Evolutionary conservation across 176 grass and related monocot genomes (phyloP).

Genomic region (Triticum turgidum): DNA sequence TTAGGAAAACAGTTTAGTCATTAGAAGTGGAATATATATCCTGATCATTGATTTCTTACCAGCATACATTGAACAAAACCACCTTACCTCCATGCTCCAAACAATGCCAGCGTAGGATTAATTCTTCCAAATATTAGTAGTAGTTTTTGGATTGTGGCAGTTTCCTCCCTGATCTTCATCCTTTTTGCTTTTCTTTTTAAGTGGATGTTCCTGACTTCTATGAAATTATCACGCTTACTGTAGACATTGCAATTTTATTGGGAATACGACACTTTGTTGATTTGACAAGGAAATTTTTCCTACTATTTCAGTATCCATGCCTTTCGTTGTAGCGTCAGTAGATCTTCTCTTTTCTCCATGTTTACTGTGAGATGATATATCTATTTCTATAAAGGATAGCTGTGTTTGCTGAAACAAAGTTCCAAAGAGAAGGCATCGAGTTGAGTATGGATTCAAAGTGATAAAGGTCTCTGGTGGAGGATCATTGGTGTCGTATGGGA

Average conservation of each 20-base stretch:
- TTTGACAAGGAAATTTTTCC: neutral
- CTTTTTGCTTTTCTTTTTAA: neutral
- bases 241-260: neutral
- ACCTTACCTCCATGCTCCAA: neutral
- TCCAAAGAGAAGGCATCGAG: constrained; percentile 83
- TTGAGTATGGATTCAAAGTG: constrained; percentile 75
- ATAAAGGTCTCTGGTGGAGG: constrained; percentile 65
- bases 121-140: neutral
- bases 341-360: neutral
- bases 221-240: neutral
- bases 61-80: neutral
- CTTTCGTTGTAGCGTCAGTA: neutral
- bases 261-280: neutral
- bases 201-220: neutral
- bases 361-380: neutral
- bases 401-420: constrained; percentile 76
- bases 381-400: constrained; percentile 48
- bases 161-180: neutral
- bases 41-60: neutral
- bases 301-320: neutral
- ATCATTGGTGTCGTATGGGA: constrained; percentile 72
- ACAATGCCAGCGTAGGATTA: neutral
- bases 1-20: neutral
- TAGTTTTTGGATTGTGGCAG: neutral
- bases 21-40: neutral